Percentiles rank a stretch among this genome's conserved stretches.
These are phyloP conservation scores for Penicillium parvum DNA, from an alignment of 495 filamentous ascomycete genomes.

Conservation along the genomic window DNA sequence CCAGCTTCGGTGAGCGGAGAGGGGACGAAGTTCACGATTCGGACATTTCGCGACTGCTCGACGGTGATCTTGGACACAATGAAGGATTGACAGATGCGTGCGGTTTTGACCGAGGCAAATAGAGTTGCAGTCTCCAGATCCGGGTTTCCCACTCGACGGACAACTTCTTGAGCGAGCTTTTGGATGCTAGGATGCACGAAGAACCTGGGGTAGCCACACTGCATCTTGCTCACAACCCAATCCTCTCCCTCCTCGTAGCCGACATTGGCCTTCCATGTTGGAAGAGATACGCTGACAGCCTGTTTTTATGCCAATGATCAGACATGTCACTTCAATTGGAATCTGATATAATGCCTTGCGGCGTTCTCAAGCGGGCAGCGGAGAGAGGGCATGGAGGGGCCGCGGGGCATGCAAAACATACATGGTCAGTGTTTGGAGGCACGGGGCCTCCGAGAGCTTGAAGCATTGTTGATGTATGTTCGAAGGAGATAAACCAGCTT, in stretches of 20 bases:
- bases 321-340: not conserved
- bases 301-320: constrained; percentile 32
- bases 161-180: constrained; percentile 63
- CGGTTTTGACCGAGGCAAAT: constrained; percentile 67
- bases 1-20: constrained; percentile 36
- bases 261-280: constrained; percentile 86
- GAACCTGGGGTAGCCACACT: constrained; percentile 91
- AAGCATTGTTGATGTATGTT: constrained; percentile 26
- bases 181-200: constrained; percentile 85
- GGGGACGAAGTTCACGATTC: constrained; percentile 62
- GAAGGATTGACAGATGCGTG: constrained; percentile 67
- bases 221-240: constrained; percentile 80
- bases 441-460: constrained; percentile 42
- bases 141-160: constrained; percentile 56
- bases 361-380: too few relatives aligned
- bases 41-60: constrained; percentile 45
- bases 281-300: constrained; percentile 94
- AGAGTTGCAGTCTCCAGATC: constrained; percentile 66
- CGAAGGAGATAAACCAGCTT: constrained; percentile 2
- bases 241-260: constrained; percentile 89
- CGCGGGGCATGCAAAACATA: constrained; percentile 34
- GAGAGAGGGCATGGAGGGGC: constrained; percentile 16
- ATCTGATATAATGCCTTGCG: not conserved
- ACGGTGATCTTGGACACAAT: constrained; percentile 53
- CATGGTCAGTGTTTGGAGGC: constrained; percentile 53